Evolutionary conservation across 768 basidiomycete species (phyloP), one percentile per base, ranked within the genome.

Genomic region (Pulveroboletus sp.): DNA sequence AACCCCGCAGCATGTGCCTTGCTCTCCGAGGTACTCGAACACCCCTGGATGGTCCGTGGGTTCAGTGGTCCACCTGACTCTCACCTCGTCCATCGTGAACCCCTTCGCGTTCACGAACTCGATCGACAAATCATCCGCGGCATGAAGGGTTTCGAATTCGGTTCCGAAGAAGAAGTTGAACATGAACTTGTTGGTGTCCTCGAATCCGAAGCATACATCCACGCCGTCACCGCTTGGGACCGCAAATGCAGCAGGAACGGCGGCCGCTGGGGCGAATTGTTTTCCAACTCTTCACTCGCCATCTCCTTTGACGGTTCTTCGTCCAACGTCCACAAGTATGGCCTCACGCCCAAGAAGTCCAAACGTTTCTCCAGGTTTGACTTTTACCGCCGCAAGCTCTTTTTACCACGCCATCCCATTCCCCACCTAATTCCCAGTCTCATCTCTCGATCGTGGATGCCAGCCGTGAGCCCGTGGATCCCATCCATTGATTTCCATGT

Each of bases 121-220:
- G 94, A 98, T 66, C 79, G 77, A 25, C 79, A 84, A 32, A 90
- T 98, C 50, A 79, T 99, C 36, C 79, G 78, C 29, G 85, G 85
- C 42, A 98, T 97, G 97, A 84, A 85, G 36, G 95, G 95, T 5
- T 97, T 99, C 70, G 95, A 97, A 61, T 97, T 99, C 57, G 97
- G 97, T 14, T 74, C 86, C 0, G 85, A 88, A 42, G 87, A 88
- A 5, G 89, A 95, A 12, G 90, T 98, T 47, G 85, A 91, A 66
- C 74, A 74, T 35, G 84, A 76, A 61, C 78, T 97, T 3, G 62
- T 78, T 10, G 75, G 79, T 1, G 78, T 97, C 19, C 80, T 98
- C 20, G 80, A 83, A 54, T 84, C 85, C 0, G 93, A 97, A 24
- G 63, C 71, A 1, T 99, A 97, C 68, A 68, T 75, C 9, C 79